Conservation (phyloP, 306 rosid genomes). For the Aeschynomene evenia region DNA sequence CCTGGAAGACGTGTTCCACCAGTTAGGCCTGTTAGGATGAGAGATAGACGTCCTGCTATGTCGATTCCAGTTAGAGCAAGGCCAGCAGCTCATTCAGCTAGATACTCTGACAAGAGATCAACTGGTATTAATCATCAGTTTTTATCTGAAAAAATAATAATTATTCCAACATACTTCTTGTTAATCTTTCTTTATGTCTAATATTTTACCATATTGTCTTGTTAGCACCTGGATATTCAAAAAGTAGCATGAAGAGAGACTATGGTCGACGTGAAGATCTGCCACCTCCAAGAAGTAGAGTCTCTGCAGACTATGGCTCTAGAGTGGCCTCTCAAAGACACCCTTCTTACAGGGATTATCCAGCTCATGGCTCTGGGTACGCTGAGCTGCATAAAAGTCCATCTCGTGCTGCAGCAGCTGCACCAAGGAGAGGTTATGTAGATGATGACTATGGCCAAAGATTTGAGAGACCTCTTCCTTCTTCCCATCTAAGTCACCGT, state of each 20-base stretch:
- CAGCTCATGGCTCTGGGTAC: conserved; percentile 63
- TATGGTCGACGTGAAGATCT: conserved; percentile 69
- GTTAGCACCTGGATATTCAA: conserved; percentile 67
- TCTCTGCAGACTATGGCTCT: conserved; percentile 58
- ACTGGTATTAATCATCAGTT: conserved; percentile 47
- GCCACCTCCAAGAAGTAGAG: conserved; percentile 78
- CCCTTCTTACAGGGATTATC: conserved; percentile 68
- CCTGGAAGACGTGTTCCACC: conserved; percentile 56
- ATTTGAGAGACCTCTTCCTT: conserved; percentile 72
- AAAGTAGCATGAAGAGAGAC: conserved; percentile 77
- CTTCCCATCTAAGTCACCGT: conserved; percentile 63
- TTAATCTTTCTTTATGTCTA: conserved; percentile 17
- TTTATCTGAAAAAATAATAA: not conserved
- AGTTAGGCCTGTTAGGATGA: conserved; percentile 54
- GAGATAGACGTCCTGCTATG: conserved; percentile 66
- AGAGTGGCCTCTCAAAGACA: conserved; percentile 70
- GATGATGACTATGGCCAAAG: conserved; percentile 80
- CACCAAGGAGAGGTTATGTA: conserved; percentile 68
- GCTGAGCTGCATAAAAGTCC: conserved; percentile 63
- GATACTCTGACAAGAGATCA: conserved; percentile 75
- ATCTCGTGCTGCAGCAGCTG: conserved; percentile 45
- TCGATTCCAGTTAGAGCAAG: conserved; percentile 61
- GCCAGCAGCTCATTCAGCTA: conserved; percentile 60
- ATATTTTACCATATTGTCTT: conserved; percentile 16
- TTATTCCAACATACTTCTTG: not conserved